phyloP scores from a whole-genome alignment of 2,329 filamentous ascomycete genomes.

The Monilinia polystroma region DNA sequence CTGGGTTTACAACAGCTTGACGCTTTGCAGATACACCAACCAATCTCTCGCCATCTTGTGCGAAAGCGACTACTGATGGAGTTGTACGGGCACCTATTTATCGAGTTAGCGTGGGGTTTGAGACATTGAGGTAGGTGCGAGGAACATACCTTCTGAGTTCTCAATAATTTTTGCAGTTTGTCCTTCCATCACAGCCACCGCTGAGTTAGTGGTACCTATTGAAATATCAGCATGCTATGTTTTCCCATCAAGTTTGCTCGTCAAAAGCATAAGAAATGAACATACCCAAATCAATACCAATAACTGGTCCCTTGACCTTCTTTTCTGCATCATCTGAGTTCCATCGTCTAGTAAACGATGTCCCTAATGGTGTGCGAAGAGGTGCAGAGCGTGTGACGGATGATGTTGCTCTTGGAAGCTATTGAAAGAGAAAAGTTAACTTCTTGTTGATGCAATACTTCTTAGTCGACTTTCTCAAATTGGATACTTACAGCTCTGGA shows the following conservation, averaged over 20 bases:
- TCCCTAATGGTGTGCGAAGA: slow-evolving; percentile 67
- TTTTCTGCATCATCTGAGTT: slow-evolving; percentile 64
- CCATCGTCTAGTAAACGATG: slow-evolving; percentile 76
- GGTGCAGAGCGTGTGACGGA: slow-evolving; percentile 66
- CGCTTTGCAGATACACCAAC: slow-evolving; percentile 98
- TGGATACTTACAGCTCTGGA: slow-evolving; percentile 67
- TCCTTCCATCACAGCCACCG: slow-evolving; percentile 96
- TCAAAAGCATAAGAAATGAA: slow-evolving; percentile 29
- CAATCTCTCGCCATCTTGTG: slow-evolving; percentile 90
- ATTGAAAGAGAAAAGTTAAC: slow-evolving; percentile 28
- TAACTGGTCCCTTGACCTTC: slow-evolving; percentile 94
- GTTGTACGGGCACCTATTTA: slow-evolving; percentile 77
- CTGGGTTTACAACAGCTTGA: slow-evolving; percentile 96
- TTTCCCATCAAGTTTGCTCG: slow-evolving; percentile 12
- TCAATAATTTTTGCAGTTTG: slow-evolving; percentile 95
- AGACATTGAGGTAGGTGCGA: too few relatives aligned
- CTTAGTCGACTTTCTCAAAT: neutral
- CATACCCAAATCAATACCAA: slow-evolving; percentile 95
- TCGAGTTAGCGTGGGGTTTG: slow-evolving; percentile 1
- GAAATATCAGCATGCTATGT: slow-evolving; percentile 29
- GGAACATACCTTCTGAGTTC: slow-evolving; percentile 78
- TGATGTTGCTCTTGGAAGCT: slow-evolving; percentile 77
- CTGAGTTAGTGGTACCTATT: slow-evolving; percentile 88
- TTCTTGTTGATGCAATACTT: slow-evolving; percentile 36
- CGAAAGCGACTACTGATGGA: slow-evolving; percentile 92